A percentile compares a stretch with the other conserved stretches of the same genome.
Evolutionary conservation across 768 basidiomycete genomes (phyloP).

Genomic region (Kwoniella sp.): DNA sequence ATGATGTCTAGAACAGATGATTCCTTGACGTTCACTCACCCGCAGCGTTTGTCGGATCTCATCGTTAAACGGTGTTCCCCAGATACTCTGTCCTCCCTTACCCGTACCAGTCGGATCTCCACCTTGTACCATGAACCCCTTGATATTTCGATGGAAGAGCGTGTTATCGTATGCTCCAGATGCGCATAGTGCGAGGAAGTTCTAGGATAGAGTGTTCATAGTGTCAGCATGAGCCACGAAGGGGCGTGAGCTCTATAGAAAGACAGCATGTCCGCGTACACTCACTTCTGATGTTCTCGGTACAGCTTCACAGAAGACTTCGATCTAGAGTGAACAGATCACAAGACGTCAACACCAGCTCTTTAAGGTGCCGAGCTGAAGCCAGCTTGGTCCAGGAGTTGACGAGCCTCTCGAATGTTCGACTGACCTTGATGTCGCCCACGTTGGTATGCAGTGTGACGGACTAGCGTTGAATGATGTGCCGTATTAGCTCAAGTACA

Average conservation of each 20-base stretch:
- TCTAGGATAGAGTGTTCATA: constrained; percentile 64
- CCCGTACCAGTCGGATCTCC: constrained; percentile 66
- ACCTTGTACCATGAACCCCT: constrained; percentile 86
- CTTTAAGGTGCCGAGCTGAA: too few species aligned
- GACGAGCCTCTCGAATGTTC: not conserved
- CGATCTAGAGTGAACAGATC: too few species aligned
- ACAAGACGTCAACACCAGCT: too few species aligned
- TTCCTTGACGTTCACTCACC: constrained; percentile 61
- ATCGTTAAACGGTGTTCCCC: constrained; percentile 88
- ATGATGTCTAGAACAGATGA: not conserved
- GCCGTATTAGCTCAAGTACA: too few species aligned
- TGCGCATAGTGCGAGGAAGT: constrained; percentile 92
- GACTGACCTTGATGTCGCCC: constrained; percentile 84
- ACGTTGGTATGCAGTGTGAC: constrained; percentile 92
- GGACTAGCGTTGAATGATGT: constrained; percentile 66
- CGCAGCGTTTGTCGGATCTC: constrained; percentile 93
- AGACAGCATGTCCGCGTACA: not conserved
- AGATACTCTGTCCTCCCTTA: constrained; percentile 95
- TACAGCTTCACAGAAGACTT: constrained; percentile 95
- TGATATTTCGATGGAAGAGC: constrained; percentile 90
- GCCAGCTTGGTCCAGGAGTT: too few species aligned
- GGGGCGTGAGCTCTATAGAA: too few species aligned
- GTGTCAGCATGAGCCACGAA: not conserved
- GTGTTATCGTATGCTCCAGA: constrained; percentile 81
- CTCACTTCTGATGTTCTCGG: constrained; percentile 89